Evolutionary conservation across 2,329 filamentous ascomycete species (phyloP), one percentile per base, ranked within the genome.

Genomic region (Lasiodiplodia sp.): DNA sequence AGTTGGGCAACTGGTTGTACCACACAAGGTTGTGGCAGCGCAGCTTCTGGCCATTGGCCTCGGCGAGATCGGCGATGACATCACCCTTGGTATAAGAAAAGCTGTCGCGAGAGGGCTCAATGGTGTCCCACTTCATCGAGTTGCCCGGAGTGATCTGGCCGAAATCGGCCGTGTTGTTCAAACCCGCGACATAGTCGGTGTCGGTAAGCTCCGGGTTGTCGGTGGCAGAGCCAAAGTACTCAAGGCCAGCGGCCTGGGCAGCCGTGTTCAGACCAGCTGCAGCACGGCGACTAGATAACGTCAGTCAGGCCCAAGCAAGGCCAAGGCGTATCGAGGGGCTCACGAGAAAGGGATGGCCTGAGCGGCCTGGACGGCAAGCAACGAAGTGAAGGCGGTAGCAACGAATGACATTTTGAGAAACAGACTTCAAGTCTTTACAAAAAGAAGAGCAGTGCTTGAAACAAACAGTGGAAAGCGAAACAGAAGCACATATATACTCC

Each of bases 11-110:
- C 60, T 82, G 80, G 49, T 73, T 77, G 72, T 82, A 76, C 81
- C 81, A 83, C 3, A 82, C 79, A 5, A 82, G 73, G 10, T 72
- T 81, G 70, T 82, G 81, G 75, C 81, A 82, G 56, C 79, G 72
- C 67, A 79, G 73, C 64, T 77, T 71, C 57, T 78, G 75, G 34
- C 77, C 73, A 71, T 82, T 77, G 53, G 74, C 71, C n/a, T 74
- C 74, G 4, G 79, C 79, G 57, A 76, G 78, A 62, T 80, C 74
- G 44, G 76, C 75, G 70, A 79, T 70, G 38, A 73, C 72, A 69
- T 81, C 79, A 18, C 75, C 77, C 49, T 72, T 74, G 4, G 70
- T 70, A 67, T 75, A 81, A 67, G 71, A 78, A 70, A 82, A 82
- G 37, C 73, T 70, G 66, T 73, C 73, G 4, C 74, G 76, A 18